Base-by-base conservation (phyloP, 805 yeast genomes). In the Myxozyma neglecta region DNA sequence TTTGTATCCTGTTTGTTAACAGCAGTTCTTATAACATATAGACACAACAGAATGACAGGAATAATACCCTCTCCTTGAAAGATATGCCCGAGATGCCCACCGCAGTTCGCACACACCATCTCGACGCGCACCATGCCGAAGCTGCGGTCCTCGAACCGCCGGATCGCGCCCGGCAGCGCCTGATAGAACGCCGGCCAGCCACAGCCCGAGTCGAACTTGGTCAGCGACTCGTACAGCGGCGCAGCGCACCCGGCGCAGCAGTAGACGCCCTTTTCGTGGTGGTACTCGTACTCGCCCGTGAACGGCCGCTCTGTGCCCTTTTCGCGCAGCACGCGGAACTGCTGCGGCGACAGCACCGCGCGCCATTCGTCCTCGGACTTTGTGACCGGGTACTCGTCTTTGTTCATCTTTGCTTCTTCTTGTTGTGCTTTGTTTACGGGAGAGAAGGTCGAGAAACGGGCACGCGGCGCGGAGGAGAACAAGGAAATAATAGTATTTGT, bases 111-210 rank as follows among this genome's bases (percentile, higher is more conserved):
- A 72, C 99, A 94, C 65, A 87, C 80, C 86, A 94, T 92, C 73
- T 94, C 99, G 11, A 85, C 89, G 64, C 99, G 81, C 13, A 77
- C 79, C 94, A 88, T 91, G 0, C 98, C 98, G 53, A 77, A 75
- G 7, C 86, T 74, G 0, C 60, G 70, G 73, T 94, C 99, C 18
- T 77, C 80, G 61, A 81, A 75, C 11, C 87, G 79, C 20, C 74
- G 80, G 44, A 94, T 80, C 6, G 96, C 80, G 0, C 91, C 92
- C 0, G 96, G 96, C 44, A 89, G 77, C 0, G 96, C 97, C 60
- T 90, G 88, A 74, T 87, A 93, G 74, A 94, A 94, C 0, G 97
- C 92, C 0, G 99, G 99, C 99, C 99, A 94, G 1, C 99, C 99
- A 74, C 99, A 94, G 57, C 90, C 90, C 11, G 96, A 84, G 60